phyloP scores from a whole-genome alignment of 2,329 filamentous ascomycete species.

The Capronia americana region DNA sequence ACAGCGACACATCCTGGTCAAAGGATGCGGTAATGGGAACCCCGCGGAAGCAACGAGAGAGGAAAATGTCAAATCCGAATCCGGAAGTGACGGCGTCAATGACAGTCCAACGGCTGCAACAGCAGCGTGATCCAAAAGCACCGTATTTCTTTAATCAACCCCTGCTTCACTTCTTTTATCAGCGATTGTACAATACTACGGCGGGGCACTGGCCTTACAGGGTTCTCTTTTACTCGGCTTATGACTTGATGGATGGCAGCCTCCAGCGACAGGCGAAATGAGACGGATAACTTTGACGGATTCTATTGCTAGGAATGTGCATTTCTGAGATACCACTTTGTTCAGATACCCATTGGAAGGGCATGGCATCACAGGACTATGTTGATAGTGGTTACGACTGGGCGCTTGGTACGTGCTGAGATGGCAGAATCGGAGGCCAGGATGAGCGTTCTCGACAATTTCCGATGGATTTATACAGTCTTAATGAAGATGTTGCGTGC shows the following conservation, averaged over 20 bases:
- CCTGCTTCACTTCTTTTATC: background rate
- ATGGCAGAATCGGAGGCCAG: slow-evolving; percentile 28
- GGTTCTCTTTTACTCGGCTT: slow-evolving; percentile 5
- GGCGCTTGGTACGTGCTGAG: slow-evolving; percentile 22
- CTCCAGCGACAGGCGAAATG: slow-evolving; percentile 23
- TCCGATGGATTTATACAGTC: slow-evolving; percentile 12
- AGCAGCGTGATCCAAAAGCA: slow-evolving; percentile 25
- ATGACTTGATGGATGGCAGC: slow-evolving; percentile 34
- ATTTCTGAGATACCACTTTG: slow-evolving; percentile 24
- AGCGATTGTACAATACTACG: slow-evolving; percentile 32
- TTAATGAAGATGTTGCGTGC: slow-evolving; percentile 27
- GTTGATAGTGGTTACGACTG: slow-evolving; percentile 16
- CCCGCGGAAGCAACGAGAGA: slow-evolving; percentile 25
- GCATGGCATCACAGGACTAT: slow-evolving; percentile 25
- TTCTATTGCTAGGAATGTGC: slow-evolving; percentile 18
- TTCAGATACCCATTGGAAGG: slow-evolving; percentile 33
- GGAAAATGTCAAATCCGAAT: slow-evolving; percentile 39
- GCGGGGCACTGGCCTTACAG: slow-evolving; percentile 1
- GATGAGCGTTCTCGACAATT: slow-evolving; percentile 16
- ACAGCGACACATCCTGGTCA: slow-evolving; percentile 71
- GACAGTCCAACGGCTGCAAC: slow-evolving; percentile 32
- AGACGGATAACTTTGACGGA: slow-evolving; percentile 29
- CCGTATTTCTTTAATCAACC: background rate
- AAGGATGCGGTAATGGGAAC: slow-evolving; percentile 64
- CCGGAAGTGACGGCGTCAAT: slow-evolving; percentile 34